Percentiles rank a stretch among this genome's conserved stretches.
phyloP scores from a whole-genome alignment of 148 eudicot species.

The Rheum nobile region DNA sequence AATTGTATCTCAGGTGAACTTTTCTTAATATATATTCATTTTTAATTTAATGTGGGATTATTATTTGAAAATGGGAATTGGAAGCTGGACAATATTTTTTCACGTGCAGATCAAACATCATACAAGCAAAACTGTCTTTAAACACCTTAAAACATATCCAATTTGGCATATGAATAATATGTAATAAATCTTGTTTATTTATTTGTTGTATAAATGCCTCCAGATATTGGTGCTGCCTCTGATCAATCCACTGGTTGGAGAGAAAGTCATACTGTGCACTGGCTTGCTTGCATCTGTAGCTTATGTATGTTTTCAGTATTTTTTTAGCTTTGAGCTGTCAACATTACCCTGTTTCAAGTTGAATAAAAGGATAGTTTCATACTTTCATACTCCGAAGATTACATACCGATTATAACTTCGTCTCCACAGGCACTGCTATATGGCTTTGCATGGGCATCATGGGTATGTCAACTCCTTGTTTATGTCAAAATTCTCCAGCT shows the following conservation, averaged over 20 bases:
- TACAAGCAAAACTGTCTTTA: background rate
- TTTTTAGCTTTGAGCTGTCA: background rate
- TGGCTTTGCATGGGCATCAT: slow-evolving; percentile 91
- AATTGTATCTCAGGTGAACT: slow-evolving; percentile 70
- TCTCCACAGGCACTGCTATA: slow-evolving; percentile 73
- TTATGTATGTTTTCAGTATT: slow-evolving; percentile 43
- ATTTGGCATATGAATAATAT: background rate
- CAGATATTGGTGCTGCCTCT: slow-evolving; percentile 73
- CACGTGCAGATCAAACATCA: background rate
- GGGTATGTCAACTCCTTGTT: slow-evolving; percentile 41
- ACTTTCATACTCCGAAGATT: background rate
- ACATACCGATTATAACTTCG: background rate
- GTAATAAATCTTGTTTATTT: background rate
- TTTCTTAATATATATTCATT: background rate
- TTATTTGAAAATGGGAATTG: background rate
- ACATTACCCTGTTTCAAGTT: background rate
- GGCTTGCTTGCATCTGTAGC: slow-evolving; percentile 64
- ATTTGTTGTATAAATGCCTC: slow-evolving; percentile 3
- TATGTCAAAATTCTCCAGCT: background rate
- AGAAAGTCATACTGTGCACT: slow-evolving; percentile 51
- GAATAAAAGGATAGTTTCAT: background rate
- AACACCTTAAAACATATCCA: background rate
- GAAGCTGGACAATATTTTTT: background rate
- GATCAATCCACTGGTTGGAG: slow-evolving; percentile 76
- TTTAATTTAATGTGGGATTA: background rate